A percentile compares a stretch with the other conserved stretches of the same genome.
Evolutionary conservation across 23 red algal species (phyloP).

Genomic region (Agarophyton chilense): DNA sequence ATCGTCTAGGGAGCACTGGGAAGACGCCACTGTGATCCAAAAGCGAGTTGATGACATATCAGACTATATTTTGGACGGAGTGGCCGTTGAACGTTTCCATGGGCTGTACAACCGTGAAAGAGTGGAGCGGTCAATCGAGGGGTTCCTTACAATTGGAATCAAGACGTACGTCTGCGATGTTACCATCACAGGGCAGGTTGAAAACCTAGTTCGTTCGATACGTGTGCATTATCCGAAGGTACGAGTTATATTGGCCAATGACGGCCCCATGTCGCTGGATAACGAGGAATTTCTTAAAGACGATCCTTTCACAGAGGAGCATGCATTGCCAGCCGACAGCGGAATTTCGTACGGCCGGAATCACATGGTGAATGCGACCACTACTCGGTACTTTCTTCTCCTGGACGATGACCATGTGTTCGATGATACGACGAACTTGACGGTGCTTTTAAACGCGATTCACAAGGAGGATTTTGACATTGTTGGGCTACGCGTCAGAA

Average conservation of each 20-base stretch:
- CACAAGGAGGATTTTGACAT: conserved; percentile 40
- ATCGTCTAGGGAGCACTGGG: not conserved
- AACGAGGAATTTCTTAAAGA: conserved; percentile 22
- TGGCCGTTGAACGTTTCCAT: conserved; percentile 33
- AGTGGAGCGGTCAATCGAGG: conserved; percentile 28
- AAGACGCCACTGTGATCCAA: not conserved
- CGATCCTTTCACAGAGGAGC: conserved; percentile 51
- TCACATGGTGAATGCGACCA: conserved; percentile 49
- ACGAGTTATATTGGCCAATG: conserved; percentile 42
- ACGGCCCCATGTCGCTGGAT: conserved; percentile 29
- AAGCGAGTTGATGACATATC: conserved; percentile 8
- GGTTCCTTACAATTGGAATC: conserved; percentile 46
- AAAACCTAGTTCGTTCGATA: conserved; percentile 41
- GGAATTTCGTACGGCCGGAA: conserved; percentile 59
- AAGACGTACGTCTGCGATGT: conserved; percentile 56
- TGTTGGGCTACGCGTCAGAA: conserved; percentile 47
- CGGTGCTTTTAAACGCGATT: conserved; percentile 37
- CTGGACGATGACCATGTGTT: conserved; percentile 62
- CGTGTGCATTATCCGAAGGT: conserved; percentile 49
- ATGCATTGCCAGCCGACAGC: conserved; percentile 25
- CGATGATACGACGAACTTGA: conserved; percentile 59
- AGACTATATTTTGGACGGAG: conserved; percentile 10
- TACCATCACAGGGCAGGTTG: conserved; percentile 17
- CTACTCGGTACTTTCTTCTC: conserved; percentile 37
- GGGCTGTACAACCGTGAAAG: conserved; percentile 34